Evolutionary conservation across 108 stramenopile genomes (phyloP).

Genomic region (Cyclotella distinguenda): DNA sequence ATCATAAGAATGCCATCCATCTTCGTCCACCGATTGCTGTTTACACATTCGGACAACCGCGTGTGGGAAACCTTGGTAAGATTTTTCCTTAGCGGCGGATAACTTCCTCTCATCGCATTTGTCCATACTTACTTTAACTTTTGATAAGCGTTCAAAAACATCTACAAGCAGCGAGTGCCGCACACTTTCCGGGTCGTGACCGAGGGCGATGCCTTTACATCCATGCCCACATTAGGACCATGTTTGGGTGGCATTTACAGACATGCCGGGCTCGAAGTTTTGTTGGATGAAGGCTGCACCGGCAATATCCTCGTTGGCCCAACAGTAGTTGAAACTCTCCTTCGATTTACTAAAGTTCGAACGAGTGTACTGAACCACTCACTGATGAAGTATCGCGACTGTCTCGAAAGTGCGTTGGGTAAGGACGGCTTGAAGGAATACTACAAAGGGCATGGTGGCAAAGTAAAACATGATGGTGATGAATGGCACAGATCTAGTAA

Average conservation of each 20-base stretch:
- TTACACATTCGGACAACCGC: conserved; percentile 71
- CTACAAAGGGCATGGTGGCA: conserved; percentile 56
- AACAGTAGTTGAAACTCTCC: conserved; percentile 78
- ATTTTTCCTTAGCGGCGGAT: neutral
- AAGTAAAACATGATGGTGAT: conserved; percentile 36
- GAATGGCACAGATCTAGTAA: conserved; percentile 5
- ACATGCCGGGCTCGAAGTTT: conserved; percentile 75
- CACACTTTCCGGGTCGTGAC: conserved; percentile 76
- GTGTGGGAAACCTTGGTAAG: conserved; percentile 39
- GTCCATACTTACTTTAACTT: conserved; percentile 41
- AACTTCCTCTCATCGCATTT: neutral
- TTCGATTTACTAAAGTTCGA: conserved; percentile 75
- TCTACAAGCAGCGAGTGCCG: conserved; percentile 76
- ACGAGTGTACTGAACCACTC: conserved; percentile 68
- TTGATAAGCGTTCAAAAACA: conserved; percentile 59
- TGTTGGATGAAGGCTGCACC: conserved; percentile 75
- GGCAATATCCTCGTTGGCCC: conserved; percentile 82
- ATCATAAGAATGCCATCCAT: conserved; percentile 23
- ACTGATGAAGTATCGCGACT: conserved; percentile 67
- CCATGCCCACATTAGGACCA: conserved; percentile 58
- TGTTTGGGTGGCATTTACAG: conserved; percentile 66
- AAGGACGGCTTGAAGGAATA: conserved; percentile 69
- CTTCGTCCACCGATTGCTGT: conserved; percentile 76
- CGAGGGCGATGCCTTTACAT: conserved; percentile 75
- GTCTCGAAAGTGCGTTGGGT: conserved; percentile 67